Evolutionary conservation across 2,329 filamentous ascomycete genomes (phyloP), one percentile per base, ranked within the genome.

Genomic region (Conoideocrella luteorostrata): DNA sequence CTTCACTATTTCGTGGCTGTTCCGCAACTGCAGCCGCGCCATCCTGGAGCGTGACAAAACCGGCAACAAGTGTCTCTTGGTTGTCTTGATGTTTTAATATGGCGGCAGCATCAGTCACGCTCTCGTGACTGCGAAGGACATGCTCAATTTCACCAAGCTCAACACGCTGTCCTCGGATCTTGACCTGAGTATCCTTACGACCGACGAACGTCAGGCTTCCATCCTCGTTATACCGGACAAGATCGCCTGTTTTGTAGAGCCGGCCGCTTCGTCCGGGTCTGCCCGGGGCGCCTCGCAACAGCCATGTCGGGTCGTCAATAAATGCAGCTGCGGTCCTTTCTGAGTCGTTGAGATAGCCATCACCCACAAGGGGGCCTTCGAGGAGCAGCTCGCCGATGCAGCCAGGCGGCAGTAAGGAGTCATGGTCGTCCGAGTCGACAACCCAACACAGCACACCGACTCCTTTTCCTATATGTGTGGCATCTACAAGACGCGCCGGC

Each of bases 251-350:
- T 32, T 43, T 50, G 41, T 57, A 56, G 12, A 51, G 20, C 22
- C 52, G 49, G 56, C 56, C 34, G 53, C 50, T n/a, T 64, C 3
- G 54, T 51, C 23, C 33, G n/a, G 5, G 17, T 4, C 9, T 61
- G 6, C 23, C 13, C 2, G 58, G 59, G 18, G 63, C 56, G 5
- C 71, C 71, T 0, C 58, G 56, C 4, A 65, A 57, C 53, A 76
- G 63, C 74, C 77, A 83, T 0, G 56, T 57, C 1, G 76, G 78
- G 42, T 78, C 66, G 9, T 68, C 61, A 36, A 84, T 72, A 47
- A 84, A 85, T 1, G 70, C 71, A 20, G 70, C 69, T 3, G 67
- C 67, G 0, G 80, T 84, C 59, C 79, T 80, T 32, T 69, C 4
- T 13, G 30, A 13, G 3, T 41, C 34, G 2, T 26, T 21, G 4